These are phyloP conservation scores for Microthlaspi erraticum DNA, from an alignment of 345 rosid species.

Conservation along the genomic window DNA sequence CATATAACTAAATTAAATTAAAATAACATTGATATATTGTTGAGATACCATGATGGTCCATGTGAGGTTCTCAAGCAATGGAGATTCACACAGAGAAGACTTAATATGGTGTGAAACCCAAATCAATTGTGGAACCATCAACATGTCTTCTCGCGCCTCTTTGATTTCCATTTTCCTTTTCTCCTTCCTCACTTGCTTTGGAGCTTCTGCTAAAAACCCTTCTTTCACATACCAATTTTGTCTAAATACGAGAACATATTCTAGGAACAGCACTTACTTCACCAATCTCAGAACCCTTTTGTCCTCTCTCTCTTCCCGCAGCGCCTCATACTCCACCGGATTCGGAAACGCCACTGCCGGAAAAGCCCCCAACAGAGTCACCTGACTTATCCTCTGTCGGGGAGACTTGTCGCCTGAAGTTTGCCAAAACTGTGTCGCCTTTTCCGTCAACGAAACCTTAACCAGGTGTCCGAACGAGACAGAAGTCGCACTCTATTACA, in stretches of 20 bases:
- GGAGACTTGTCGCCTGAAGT: slow-evolving; percentile 7
- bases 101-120: not conserved
- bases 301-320: slow-evolving; percentile 39
- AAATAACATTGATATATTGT: too few species aligned
- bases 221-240: not conserved
- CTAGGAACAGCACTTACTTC: slow-evolving; percentile 43
- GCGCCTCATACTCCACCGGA: slow-evolving; percentile 32
- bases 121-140: not conserved
- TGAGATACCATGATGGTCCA: too few species aligned
- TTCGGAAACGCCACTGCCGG: slow-evolving; percentile 53
- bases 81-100: too few species aligned
- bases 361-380: slow-evolving; percentile 22
- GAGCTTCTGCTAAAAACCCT: slow-evolving; percentile 35
- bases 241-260: slow-evolving; percentile 33
- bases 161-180: slow-evolving; percentile 20
- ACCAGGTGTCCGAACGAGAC: slow-evolving; percentile 32
- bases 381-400: slow-evolving; percentile 45
- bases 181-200: slow-evolving; percentile 21
- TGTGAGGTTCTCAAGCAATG: too few species aligned
- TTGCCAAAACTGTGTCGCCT: slow-evolving; percentile 5
- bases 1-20: too few species aligned
- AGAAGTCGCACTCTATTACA: slow-evolving; percentile 37
- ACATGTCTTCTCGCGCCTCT: slow-evolving; percentile 23
- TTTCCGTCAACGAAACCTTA: not conserved
- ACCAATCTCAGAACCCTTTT: slow-evolving; percentile 45